Percentiles rank a stretch among this genome's conserved stretches.
Evolutionary conservation across 352 stramenopile species (phyloP).

Genomic region (Thalassiosira gravida): DNA sequence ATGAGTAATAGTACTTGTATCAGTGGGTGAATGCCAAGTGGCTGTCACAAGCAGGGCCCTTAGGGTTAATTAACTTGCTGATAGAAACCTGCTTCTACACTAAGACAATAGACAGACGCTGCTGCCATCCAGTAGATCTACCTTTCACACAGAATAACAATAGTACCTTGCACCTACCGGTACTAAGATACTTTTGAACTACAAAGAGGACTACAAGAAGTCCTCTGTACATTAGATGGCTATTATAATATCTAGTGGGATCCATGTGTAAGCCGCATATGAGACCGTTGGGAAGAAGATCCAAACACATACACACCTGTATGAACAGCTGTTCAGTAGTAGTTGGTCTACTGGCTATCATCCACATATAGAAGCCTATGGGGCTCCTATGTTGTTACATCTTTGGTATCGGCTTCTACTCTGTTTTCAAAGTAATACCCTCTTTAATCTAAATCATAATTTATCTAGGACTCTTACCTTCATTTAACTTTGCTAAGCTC

Average conservation of each 20-base stretch:
- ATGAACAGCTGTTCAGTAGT: background rate
- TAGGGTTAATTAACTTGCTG: too few species aligned
- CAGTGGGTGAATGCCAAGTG: background rate
- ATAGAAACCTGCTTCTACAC: too few species aligned
- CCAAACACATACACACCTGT: background rate
- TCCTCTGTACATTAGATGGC: background rate
- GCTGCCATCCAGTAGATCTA: background rate
- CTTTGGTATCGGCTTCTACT: too few species aligned
- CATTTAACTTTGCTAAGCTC: background rate
- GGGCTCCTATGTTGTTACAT: too few species aligned
- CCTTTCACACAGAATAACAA: background rate
- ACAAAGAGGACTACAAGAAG: too few species aligned
- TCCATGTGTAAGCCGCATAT: background rate
- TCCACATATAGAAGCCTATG: background rate
- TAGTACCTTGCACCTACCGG: too few species aligned
- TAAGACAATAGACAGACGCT: too few species aligned
- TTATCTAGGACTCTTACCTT: background rate
- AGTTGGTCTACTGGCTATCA: background rate
- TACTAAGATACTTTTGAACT: too few species aligned
- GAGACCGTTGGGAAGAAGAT: background rate
- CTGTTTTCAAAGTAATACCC: background rate
- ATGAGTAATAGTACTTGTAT: too few species aligned
- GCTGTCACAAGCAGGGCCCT: background rate
- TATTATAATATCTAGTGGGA: too few species aligned
- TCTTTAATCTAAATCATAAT: background rate